Evolutionary conservation across 495 filamentous ascomycete genomes (phyloP).

Genomic region (Talaromyces trachyspermus): DNA sequence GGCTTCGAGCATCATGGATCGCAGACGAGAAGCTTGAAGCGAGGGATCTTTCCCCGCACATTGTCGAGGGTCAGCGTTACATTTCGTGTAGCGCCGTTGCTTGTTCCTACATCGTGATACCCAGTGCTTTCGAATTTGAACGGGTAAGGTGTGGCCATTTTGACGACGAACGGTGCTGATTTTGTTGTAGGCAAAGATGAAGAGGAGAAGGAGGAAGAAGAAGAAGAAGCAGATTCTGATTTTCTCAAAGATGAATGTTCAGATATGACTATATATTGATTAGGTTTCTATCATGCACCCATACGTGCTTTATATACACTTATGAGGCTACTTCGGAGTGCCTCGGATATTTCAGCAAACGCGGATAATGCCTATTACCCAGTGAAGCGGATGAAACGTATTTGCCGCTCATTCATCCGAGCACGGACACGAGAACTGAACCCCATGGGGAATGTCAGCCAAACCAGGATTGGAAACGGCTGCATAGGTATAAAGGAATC

Average conservation of each 20-base stretch:
- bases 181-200: conserved; percentile 12
- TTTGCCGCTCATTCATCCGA: background rate
- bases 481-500: background rate
- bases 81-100: conserved; percentile 1
- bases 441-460: background rate
- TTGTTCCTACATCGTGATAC: background rate
- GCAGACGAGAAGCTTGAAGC: conserved; percentile 24
- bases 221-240: conserved; percentile 24
- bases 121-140: conserved; percentile 4
- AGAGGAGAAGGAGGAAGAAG: conserved; percentile 28
- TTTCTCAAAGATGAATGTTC: conserved; percentile 12
- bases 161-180: conserved; percentile 5
- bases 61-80: conserved; percentile 16
- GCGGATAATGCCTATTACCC: background rate
- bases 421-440: background rate
- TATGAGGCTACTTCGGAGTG: background rate
- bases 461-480: background rate
- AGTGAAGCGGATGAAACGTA: background rate
- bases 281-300: background rate
- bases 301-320: background rate
- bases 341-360: conserved; percentile 2
- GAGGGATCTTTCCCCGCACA: conserved; percentile 24
- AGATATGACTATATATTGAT: background rate
- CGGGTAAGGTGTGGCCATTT: conserved; percentile 10
- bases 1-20: conserved; percentile 31